Base-by-base conservation (phyloP, 495 filamentous ascomycete species). In the Annulohypoxylon moriforme region DNA sequence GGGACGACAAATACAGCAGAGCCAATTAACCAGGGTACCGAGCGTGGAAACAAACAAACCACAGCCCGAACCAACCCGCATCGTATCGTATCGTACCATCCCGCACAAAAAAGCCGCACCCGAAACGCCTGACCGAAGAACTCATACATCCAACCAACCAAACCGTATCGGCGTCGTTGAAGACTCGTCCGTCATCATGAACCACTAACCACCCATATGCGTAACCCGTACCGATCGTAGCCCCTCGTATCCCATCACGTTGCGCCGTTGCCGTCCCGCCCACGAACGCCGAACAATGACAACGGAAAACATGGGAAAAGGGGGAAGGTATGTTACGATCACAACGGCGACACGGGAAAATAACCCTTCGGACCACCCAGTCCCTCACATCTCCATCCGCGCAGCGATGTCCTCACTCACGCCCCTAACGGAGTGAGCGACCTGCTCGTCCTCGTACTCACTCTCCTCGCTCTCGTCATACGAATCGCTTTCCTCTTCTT, bases 351-450 rank as follows among this genome's bases (percentile, higher is more conserved):
- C 36, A 40, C 36, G 25, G 13, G 24, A 24, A 34, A 29, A 18
- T 34, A n/a, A n/a, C n/a, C n/a, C n/a, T n/a, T n/a, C 29, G 9
- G 25, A 18, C n/a, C 16, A 18, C 49, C 27, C 14, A 36, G 27
- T 11, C 40, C 16, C 70, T 67, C 83, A 85, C 69, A 87, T 81
- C 70, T 93, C 91, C 90, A 93, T 93, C 10, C 84, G 84, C 25
- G 88, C 86, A 40, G 87, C 90, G 57, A 93, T 90, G 59, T 93
- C 91, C 78, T 93, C 91, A 71, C 90, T 93, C 71, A 93, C 84
- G 3, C 89, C 90, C 25, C 90, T 84, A 6, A 92, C 85, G 34
- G 84, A 86, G 27, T 84, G 85, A 68, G 83, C 85, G 36, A 76
- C 76, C 24, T 78, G 66, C 60, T 85, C 79, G 33, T 85, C 66